These are phyloP conservation scores for Pilatotrama ljubarskyi DNA, from an alignment of 768 basidiomycete genomes.

Conservation along the genomic window DNA sequence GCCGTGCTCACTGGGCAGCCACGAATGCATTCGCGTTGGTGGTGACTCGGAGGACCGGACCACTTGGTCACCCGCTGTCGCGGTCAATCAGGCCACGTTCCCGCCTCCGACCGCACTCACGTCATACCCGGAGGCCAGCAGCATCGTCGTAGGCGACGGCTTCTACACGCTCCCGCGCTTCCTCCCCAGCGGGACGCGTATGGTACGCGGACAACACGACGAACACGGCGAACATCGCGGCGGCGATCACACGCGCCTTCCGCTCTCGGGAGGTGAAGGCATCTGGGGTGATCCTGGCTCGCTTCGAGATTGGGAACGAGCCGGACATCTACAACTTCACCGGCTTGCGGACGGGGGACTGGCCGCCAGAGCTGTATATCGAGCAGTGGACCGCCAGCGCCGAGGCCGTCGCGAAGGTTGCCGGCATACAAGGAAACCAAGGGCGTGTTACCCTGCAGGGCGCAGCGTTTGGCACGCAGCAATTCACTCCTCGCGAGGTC, in stretches of 20 bases:
- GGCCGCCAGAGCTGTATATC: constrained; percentile 32
- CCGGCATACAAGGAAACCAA: constrained; percentile 15
- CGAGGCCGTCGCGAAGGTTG: constrained; percentile 24
- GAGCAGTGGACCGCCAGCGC: constrained; percentile 31
- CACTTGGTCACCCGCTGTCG: constrained; percentile 47
- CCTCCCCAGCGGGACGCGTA: constrained; percentile 55
- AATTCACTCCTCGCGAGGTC: constrained; percentile 62
- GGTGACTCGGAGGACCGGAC: constrained; percentile 62
- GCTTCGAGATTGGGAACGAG: constrained; percentile 37
- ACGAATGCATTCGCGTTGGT: constrained; percentile 56
- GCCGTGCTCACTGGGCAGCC: constrained; percentile 50
- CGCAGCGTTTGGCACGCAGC: constrained; percentile 29
- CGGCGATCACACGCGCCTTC: constrained; percentile 33
- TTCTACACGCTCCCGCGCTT: constrained; percentile 55
- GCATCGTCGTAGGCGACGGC: constrained; percentile 56
- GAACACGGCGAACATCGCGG: constrained; percentile 34
- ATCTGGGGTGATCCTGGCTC: constrained; percentile 32
- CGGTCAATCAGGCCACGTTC: constrained; percentile 47
- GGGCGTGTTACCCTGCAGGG: constrained; percentile 28
- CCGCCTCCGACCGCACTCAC: constrained; percentile 47
- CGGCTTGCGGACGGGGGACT: constrained; percentile 28
- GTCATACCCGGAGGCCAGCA: constrained; percentile 68
- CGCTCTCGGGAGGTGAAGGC: constrained; percentile 19
- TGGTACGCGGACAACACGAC: constrained; percentile 39
- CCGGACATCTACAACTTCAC: constrained; percentile 35